Conservation (phyloP, 129 eudicot genomes). For the Dittrichia graveolens region DNA sequence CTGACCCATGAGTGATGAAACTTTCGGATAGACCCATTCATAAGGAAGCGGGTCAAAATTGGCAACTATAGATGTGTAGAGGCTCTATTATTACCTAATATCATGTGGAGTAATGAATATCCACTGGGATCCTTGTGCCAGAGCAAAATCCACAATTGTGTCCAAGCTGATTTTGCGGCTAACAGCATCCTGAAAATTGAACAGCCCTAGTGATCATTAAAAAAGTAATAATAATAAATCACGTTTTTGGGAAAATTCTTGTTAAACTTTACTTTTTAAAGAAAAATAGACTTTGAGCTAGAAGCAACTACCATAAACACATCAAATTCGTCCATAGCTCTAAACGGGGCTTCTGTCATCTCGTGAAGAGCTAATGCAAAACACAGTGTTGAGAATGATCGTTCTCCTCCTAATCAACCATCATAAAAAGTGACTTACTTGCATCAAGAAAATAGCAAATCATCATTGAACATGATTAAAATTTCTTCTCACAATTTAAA, state of each 20-base stretch:
- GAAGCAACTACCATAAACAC: slow-evolving; percentile 79
- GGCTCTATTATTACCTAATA: slow-evolving; percentile 57
- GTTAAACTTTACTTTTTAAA: not conserved
- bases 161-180: slow-evolving; percentile 95
- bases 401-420: slow-evolving; percentile 75
- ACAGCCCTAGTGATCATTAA: not conserved
- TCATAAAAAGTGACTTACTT: not conserved
- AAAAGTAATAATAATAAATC: not conserved
- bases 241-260: not conserved
- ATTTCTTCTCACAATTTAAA: not conserved
- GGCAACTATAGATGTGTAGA: not conserved
- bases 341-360: slow-evolving; percentile 96
- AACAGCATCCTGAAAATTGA: slow-evolving; percentile 84
- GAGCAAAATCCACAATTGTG: slow-evolving; percentile 83
- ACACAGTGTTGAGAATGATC: slow-evolving; percentile 93
- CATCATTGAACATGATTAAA: not conserved
- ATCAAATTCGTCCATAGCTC: slow-evolving; percentile 99
- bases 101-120: slow-evolving; percentile 97
- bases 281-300: not conserved
- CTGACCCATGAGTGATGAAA: not conserved
- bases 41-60: not conserved
- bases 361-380: slow-evolving; percentile 94
- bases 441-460: not conserved
- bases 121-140: slow-evolving; percentile 92
- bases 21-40: not conserved